Conservation (phyloP, 495 filamentous ascomycete species). For the Penicillium bialowiezense region DNA sequence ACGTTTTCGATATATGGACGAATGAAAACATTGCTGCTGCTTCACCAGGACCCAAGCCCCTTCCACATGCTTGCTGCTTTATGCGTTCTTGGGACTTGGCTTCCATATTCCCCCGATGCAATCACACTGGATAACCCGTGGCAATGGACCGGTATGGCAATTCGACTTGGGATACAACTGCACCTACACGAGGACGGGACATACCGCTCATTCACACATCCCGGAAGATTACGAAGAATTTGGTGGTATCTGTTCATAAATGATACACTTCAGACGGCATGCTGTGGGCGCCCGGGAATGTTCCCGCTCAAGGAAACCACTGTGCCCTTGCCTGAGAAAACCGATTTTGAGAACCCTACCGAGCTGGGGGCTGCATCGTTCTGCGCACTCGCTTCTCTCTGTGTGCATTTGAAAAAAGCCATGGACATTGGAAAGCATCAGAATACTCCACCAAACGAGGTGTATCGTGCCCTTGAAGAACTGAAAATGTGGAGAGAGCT, state of each 20-base stretch:
- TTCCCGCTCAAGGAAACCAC: conserved; percentile 8
- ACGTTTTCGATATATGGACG: conserved; percentile 11
- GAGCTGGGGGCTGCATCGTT: conserved; percentile 1
- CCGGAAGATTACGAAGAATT: conserved; percentile 7
- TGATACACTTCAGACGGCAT: conserved; percentile 15
- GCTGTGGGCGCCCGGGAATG: conserved; percentile 10
- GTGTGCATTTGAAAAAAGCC: background rate
- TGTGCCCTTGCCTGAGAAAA: background rate
- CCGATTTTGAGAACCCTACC: conserved; percentile 6
- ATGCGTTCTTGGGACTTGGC: conserved; percentile 11
- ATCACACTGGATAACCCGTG: conserved; percentile 17
- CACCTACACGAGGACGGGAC: conserved; percentile 14
- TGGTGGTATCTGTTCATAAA: conserved; percentile 19
- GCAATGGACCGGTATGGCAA: conserved; percentile 19
- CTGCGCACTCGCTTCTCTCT: conserved; percentile 1
- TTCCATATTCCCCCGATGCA: conserved; percentile 2
- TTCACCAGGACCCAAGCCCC: conserved; percentile 8
- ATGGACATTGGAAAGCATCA: conserved; percentile 1
- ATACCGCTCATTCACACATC: background rate
- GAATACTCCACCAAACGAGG: background rate
- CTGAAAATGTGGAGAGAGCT: conserved; percentile 2
- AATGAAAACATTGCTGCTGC: conserved; percentile 14
- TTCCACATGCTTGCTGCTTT: conserved; percentile 10
- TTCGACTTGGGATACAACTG: conserved; percentile 14
- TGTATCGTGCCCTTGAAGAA: background rate